Evolutionary conservation across 2,329 filamentous ascomycete genomes (phyloP).

Genomic region (Xylaria sp.): DNA sequence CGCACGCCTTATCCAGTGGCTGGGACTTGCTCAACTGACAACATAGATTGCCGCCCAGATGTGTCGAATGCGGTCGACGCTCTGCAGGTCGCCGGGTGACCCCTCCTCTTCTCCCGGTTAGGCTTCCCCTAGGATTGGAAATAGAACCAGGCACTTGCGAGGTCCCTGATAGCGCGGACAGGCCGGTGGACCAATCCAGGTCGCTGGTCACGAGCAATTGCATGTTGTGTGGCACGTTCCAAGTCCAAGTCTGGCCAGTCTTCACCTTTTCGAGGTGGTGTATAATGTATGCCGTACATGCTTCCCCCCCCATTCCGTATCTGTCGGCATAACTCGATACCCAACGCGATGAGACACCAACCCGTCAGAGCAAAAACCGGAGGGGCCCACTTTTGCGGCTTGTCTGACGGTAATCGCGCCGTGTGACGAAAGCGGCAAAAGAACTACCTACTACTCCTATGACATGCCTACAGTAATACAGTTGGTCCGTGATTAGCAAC

Average conservation of each 20-base stretch:
- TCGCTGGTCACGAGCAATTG: slow-evolving; percentile 17
- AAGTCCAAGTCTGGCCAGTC: not conserved
- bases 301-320: not conserved
- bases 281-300: not conserved
- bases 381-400: slow-evolving; percentile 24
- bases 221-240: slow-evolving; percentile 23
- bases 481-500: not conserved
- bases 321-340: slow-evolving; percentile 4
- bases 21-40: slow-evolving; percentile 32
- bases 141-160: slow-evolving; percentile 28
- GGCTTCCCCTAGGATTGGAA: slow-evolving; percentile 19
- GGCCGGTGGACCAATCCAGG: slow-evolving; percentile 20
- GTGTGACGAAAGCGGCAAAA: slow-evolving; percentile 48
- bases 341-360: slow-evolving; percentile 9
- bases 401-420: slow-evolving; percentile 29
- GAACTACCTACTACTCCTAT: not conserved
- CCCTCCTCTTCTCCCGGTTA: slow-evolving; percentile 24
- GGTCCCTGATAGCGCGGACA: slow-evolving; percentile 29
- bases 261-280: slow-evolving; percentile 16
- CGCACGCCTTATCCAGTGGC: slow-evolving; percentile 36
- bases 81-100: slow-evolving; percentile 33
- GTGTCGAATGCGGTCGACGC: slow-evolving; percentile 15
- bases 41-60: slow-evolving; percentile 31
- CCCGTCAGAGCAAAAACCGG: not conserved
- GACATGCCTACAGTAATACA: not conserved